Evolutionary conservation across 2,329 filamentous ascomycete species (phyloP).

Genomic region (Plectosphaerella sp.): DNA sequence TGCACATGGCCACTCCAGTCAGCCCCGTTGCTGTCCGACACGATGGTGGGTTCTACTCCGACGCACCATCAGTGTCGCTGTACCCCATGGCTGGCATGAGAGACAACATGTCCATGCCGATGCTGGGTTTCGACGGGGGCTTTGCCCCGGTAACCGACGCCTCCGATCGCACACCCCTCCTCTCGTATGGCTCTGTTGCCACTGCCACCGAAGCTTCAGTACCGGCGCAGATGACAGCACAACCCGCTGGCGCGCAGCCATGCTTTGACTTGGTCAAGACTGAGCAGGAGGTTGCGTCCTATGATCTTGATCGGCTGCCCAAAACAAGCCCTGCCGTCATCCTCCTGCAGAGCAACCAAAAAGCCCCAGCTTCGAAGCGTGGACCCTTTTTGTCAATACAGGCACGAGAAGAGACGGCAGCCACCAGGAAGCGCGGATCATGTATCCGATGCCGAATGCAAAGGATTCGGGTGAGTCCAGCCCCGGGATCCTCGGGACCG

Average conservation of each 20-base stretch:
- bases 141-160: background rate
- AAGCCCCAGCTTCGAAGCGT: slow-evolving; percentile 33
- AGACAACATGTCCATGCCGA: background rate
- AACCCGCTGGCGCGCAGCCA: background rate
- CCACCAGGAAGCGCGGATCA: slow-evolving; percentile 53
- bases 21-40: slow-evolving; percentile 22
- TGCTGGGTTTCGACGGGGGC: background rate
- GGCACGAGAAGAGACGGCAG: slow-evolving; percentile 48
- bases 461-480: slow-evolving; percentile 49
- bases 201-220: background rate
- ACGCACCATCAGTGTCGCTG: background rate
- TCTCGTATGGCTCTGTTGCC: background rate
- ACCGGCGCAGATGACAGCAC: background rate
- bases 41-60: slow-evolving; percentile 37
- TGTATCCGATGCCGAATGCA: slow-evolving; percentile 60
- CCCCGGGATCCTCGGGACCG: background rate
- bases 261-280: background rate
- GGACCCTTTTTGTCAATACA: slow-evolving; percentile 52
- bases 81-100: background rate
- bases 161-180: background rate
- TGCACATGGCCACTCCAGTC: slow-evolving; percentile 27
- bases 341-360: slow-evolving; percentile 27
- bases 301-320: background rate
- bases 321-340: background rate
- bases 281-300: background rate